Base-by-base conservation (phyloP, 495 filamentous ascomycete genomes). In the Halenospora varia region DNA sequence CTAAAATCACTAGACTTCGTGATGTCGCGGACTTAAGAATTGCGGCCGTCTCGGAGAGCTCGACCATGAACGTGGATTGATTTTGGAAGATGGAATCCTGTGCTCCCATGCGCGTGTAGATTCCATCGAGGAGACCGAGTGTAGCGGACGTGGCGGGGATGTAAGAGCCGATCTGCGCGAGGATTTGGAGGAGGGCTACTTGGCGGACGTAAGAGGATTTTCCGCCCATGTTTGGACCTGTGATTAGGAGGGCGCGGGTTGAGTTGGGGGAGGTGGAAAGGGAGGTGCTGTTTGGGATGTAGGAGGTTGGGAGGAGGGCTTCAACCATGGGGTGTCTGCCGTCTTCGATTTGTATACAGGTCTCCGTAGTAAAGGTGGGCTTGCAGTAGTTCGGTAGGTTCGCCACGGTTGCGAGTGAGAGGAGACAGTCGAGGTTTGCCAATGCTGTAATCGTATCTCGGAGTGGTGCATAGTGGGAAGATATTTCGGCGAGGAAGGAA, bases 221-320 rank as follows among this genome's bases (percentile, higher is more conserved):
- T 23, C 94, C 94, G 64, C 95, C 95, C 93, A 97, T 97, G 77
- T 98, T 98, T 13, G 95, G 94, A 3, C 95, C 95, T 3, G 95
- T 97, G 55, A 97, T 85, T 40, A 97, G 84, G 49, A 96, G 82
- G 0, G 89, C 91, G 18, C 86, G 80, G 0, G 92, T 84, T 8
- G 73, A 73, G 17, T 83, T 70, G 13, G 81, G 74, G 23, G 75
- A 67, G 0, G 80, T 72, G 39, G 75, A 53, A 42, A 99, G 83
- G 9, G 82, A 68, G 24, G 89, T 91, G 66, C 87, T 84, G 73
- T 97, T 97, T 35, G 94, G 94, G 53, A 99, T 93, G 75, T 97
- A 99, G 41, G 84, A 77, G 54, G 88, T 85, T 8, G 92, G 79
- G 4, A 97, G 80, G 10, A 96, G 83, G 62, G 93, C 90, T 68